Conservation (phyloP, 495 filamentous ascomycete genomes). For the Haplographium delicatum region DNA sequence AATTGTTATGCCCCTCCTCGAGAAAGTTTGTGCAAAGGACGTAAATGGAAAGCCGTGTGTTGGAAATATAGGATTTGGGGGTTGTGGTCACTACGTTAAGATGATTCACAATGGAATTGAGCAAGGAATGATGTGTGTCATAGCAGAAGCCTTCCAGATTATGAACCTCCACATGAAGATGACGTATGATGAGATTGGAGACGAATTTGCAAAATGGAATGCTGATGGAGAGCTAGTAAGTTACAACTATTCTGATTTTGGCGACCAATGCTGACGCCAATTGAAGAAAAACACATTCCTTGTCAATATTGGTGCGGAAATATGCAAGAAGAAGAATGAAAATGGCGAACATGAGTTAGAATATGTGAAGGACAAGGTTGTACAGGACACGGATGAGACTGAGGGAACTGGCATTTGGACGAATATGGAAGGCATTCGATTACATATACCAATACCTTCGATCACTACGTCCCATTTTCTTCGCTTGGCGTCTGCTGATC, state of each 20-base stretch:
- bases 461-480: slow-evolving; percentile 60
- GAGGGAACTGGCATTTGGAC: slow-evolving; percentile 69
- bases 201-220: slow-evolving; percentile 59
- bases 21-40: slow-evolving; percentile 57
- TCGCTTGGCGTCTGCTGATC: slow-evolving; percentile 60
- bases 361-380: slow-evolving; percentile 68
- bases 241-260: too few species aligned
- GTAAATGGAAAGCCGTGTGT: slow-evolving; percentile 56
- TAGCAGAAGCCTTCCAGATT: slow-evolving; percentile 61
- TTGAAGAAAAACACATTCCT: slow-evolving; percentile 50
- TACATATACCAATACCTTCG: slow-evolving; percentile 62
- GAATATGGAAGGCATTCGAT: slow-evolving; percentile 53
- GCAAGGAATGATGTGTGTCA: slow-evolving; percentile 34
- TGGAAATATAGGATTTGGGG: slow-evolving; percentile 53
- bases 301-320: slow-evolving; percentile 57
- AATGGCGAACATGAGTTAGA: slow-evolving; percentile 53
- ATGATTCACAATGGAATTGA: slow-evolving; percentile 79
- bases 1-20: slow-evolving; percentile 58
- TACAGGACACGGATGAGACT: slow-evolving; percentile 61
- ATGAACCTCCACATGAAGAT: slow-evolving; percentile 56
- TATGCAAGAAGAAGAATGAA: slow-evolving; percentile 47
- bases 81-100: slow-evolving; percentile 69
- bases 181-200: slow-evolving; percentile 55
- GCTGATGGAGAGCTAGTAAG: slow-evolving; percentile 47
- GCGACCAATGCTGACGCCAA: too few species aligned